Base-by-base conservation (phyloP, 495 filamentous ascomycete genomes). In the Xylaria telfairii region DNA sequence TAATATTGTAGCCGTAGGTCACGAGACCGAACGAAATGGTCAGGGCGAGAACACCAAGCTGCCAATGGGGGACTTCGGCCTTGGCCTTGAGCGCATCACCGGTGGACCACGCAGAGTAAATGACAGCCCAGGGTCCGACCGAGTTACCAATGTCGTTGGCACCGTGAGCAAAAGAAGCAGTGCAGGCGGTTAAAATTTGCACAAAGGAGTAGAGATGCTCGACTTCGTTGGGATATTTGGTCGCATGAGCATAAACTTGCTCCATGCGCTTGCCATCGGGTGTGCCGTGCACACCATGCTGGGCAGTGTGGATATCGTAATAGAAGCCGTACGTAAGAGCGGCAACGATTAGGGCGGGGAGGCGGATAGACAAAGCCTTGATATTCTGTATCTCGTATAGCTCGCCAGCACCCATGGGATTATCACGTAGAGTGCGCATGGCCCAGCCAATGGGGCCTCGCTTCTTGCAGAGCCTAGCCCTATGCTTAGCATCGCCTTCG, bases 251-350 rank as follows among this genome's bases (percentile, higher is more conserved):
- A 74, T 91, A 90, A 26, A 89, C 87, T 49, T 82, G 80, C 76
- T 86, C 76, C 87, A 90, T 91, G 67, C 90, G 89, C 61, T 82
- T 82, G 46, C 90, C 90, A 60, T 92, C 90, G 6, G 90, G 90
- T 1, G 90, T 91, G 51, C 90, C 90, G 5, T 82, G 70, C 47
- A 90, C 82, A 77, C 90, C 90, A 61, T 80, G 82, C 83, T 92
- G 90, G 19, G 90, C 85, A 42, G 84, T 83, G 84, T 92, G 90
- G 79, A 93, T 92, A 72, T 93, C 91, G 81, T 91, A 93, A 84
- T 92, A 81, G 28, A 89, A 70, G 74, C 90, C 91, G 75, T 93
- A 93, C 32, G 92, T 84, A 10, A 82, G 74, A 54, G 84, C 90
- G 72, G 77, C 81, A 61, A 84, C 79, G 72, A 90, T 78, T 72